Conservation (phyloP, 2,329 filamentous ascomycete species). For the Beauveria australis region DNA sequence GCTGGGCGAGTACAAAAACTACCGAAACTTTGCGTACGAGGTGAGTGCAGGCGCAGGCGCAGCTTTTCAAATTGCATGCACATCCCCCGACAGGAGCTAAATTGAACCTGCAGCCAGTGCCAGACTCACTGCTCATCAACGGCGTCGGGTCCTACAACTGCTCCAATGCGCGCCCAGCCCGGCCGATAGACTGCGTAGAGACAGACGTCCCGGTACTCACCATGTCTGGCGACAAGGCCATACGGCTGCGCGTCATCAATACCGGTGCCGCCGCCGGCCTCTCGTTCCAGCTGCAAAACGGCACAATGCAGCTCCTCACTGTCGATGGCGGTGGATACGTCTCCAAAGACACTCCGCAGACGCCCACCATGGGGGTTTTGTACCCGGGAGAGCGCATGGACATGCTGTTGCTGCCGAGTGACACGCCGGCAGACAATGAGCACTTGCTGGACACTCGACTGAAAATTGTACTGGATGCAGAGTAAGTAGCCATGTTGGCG, state of each 20-base stretch:
- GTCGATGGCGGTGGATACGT: conserved; percentile 16
- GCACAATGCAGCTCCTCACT: conserved; percentile 13
- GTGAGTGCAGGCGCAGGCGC: neutral
- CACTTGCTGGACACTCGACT: neutral
- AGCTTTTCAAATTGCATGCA: neutral
- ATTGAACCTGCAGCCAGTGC: neutral
- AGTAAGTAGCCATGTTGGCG: neutral
- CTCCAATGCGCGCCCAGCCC: neutral
- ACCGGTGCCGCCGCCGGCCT: conserved; percentile 13
- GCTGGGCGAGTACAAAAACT: conserved; percentile 10
- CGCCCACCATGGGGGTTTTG: conserved; percentile 14
- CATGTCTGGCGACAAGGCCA: conserved; percentile 4
- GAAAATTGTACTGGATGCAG: conserved; percentile 10
- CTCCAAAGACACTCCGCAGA: conserved; percentile 10
- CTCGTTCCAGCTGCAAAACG: conserved; percentile 12
- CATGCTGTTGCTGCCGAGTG: conserved; percentile 4
- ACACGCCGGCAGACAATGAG: neutral
- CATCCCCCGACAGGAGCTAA: neutral
- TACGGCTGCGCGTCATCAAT: conserved; percentile 11
- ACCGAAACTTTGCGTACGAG: conserved; percentile 12
- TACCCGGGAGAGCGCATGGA: conserved; percentile 18
- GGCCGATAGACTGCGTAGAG: conserved; percentile 10
- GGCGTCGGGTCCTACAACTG: conserved; percentile 13
- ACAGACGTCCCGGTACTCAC: neutral
- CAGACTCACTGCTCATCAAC: conserved; percentile 14